A percentile compares a stretch with the other conserved stretches of the same genome.
phyloP scores from a whole-genome alignment of 1,139 yeast species.

The Arxiozyma slooffiae region DNA sequence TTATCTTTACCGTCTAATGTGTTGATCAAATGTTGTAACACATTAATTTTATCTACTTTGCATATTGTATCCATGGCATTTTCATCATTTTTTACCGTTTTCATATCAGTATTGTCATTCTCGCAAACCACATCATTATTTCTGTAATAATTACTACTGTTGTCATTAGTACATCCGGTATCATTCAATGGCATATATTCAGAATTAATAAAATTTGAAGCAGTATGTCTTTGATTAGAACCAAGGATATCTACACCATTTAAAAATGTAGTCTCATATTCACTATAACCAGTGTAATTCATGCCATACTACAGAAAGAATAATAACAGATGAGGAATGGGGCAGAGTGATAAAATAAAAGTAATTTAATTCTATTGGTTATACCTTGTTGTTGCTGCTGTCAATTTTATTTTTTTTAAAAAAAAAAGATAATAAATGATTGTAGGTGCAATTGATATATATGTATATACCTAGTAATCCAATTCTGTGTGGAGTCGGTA shows the following conservation, averaged over 20 bases:
- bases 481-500: no score
- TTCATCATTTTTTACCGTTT: not conserved
- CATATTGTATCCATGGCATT: not conserved
- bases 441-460: no score
- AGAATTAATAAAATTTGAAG: not conserved
- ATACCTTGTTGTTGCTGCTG: no score
- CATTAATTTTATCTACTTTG: not conserved
- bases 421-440: no score
- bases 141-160: not conserved
- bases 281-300: not conserved
- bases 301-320: not conserved
- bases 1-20: constrained; percentile 60
- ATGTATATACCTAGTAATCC: no score
- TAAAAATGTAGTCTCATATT: not conserved
- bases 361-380: no score
- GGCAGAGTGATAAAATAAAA: no score
- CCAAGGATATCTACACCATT: not conserved
- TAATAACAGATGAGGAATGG: no score
- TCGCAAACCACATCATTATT: not conserved
- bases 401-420: no score
- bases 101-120: not conserved
- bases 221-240: not conserved
- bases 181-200: not conserved
- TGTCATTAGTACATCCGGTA: not conserved
- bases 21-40: constrained; percentile 44